Base-by-base conservation (phyloP, 306 rosid species). In the Prunus campanulata region DNA sequence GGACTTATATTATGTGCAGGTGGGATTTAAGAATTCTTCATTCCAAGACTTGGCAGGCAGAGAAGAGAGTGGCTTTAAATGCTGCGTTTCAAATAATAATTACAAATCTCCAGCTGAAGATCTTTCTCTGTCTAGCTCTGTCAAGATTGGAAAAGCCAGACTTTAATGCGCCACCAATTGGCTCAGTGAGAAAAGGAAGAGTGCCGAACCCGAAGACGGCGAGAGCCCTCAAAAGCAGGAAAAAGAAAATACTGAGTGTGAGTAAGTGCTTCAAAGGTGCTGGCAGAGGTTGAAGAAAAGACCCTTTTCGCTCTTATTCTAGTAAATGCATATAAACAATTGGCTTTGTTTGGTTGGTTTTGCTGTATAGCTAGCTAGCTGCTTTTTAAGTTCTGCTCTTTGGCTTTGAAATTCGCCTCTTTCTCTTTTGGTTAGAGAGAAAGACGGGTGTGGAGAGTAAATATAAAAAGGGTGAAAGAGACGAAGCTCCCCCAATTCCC, bases 171-270 rank as follows among this genome's bases (percentile, higher is more conserved):
- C 88, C 90, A 87, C 87, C 82, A 87, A 79, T 82, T 74, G 83
- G 86, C 65, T 80, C 84, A 75, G 42, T 35, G 42, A 35, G 42
- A 35, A 35, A 35, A 35, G 42, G 42, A 35, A 35, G 89, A 80
- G 87, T 74, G 87, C 78, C 54, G 78, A 82, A 84, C 78, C 77
- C 68, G 79, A 84, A 84, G 92, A 82, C 98, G 93, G 97, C 92
- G 80, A 79, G 75, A 51, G 87, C 81, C 87, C 88, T 89, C 79
- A 90, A 83, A 90, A 90, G 88, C 87, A 81, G 88, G 83, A 78
- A 77, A 81, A 39, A 80, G 35, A 56, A 55, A 50, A 63, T 48
- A 30, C 39, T 29, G 75, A 32, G 74, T 30, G 71, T 44, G 35
- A 27, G 62, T n/a, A 24, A 25, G 66, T 61, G 63, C 68, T 51